Evolutionary conservation across 2,329 filamentous ascomycete genomes (phyloP), one percentile per base, ranked within the genome.

Genomic region (Trichoderma afroharzianum): DNA sequence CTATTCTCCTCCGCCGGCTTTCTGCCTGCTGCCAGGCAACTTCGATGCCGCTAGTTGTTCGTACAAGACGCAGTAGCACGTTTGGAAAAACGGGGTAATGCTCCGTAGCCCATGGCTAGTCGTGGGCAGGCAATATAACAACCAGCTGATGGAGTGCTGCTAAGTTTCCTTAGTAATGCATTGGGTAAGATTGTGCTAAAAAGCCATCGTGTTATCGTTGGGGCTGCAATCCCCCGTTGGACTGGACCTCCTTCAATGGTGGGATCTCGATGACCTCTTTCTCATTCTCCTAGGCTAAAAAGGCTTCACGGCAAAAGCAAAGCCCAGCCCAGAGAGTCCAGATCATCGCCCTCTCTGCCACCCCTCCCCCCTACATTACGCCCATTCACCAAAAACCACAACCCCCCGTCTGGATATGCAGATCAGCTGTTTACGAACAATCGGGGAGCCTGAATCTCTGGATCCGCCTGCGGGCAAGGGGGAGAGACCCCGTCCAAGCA

Each of bases 401-500:
- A 50, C 8, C 61, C 61, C 61, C 61, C 61, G 61, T 63, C 36
- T 47, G 61, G 32, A 63, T 50, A 50, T 50, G 61, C 61, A 63
- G 61, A 63, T 63, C 61, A 63, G 61, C 61, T 5, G 39, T 47
- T 63, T 63, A 50, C 61, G 39, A 47, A 63, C 36, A 47, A 63
- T 63, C 61, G 61, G 61, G 61, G 61, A 63, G 61, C 61, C 61
- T 63, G 39, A 63, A 63, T 63, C 61, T 63, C 61, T 47, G 61
- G 61, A 50, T 30, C 61, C 61, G 39, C 61, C 59, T 62, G 33
- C 39, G 61, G 21, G 50, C 55, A 68, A 57, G 64, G 55, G 53
- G 28, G 18, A 39, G 36, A 39, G 36, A 39, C 36, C 64, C 33
- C 36, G 53, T 58, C 36, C 24, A 28, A 68, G 39, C 53, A 58